A percentile compares a stretch with the other conserved stretches of the same genome.
Evolutionary conservation across 805 yeast genomes (phyloP).

Genomic region (Starmerella riodocensis): DNA sequence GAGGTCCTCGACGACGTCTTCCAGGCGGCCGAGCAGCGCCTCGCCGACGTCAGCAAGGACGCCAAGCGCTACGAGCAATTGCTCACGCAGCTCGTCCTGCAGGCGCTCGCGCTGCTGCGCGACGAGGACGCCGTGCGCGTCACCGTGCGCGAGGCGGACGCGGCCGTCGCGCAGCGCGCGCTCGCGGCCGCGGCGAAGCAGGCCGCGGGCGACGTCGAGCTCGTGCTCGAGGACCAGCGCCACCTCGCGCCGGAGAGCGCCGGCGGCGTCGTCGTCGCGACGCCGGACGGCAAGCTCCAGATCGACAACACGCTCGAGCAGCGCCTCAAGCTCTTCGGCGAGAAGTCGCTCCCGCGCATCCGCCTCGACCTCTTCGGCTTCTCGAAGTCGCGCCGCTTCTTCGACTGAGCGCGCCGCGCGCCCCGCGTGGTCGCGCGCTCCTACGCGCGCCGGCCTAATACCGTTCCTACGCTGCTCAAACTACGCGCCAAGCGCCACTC

Average conservation of each 20-base stretch:
- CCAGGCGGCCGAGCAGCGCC: slow-evolving; percentile 49
- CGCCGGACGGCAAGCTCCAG: slow-evolving; percentile 67
- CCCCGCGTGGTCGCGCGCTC: too few species aligned
- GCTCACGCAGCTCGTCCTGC: slow-evolving; percentile 66
- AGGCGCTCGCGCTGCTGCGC: slow-evolving; percentile 49
- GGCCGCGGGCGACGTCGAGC: slow-evolving; percentile 44
- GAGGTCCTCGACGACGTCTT: slow-evolving; percentile 63
- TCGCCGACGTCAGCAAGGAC: slow-evolving; percentile 45
- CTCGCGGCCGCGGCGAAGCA: slow-evolving; percentile 48
- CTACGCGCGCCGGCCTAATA: too few species aligned
- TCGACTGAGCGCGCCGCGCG: slow-evolving; percentile 43
- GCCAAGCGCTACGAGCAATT: slow-evolving; percentile 50
- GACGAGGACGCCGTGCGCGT: slow-evolving; percentile 49
- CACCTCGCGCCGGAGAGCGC: slow-evolving; percentile 48
- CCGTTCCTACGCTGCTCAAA: too few species aligned
- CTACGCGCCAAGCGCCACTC: too few species aligned
- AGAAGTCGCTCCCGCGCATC: slow-evolving; percentile 82
- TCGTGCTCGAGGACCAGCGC: slow-evolving; percentile 46
- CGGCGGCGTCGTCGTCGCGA: slow-evolving; percentile 74
- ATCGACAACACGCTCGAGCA: slow-evolving; percentile 90
- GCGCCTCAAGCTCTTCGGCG: slow-evolving; percentile 69
- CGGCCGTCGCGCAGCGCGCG: slow-evolving; percentile 47
- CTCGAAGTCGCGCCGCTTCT: slow-evolving; percentile 76
- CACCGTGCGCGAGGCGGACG: slow-evolving; percentile 55
- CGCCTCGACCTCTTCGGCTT: slow-evolving; percentile 68